Conservation (phyloP, 331 rosid species). For the Malus hybrid region DNA sequence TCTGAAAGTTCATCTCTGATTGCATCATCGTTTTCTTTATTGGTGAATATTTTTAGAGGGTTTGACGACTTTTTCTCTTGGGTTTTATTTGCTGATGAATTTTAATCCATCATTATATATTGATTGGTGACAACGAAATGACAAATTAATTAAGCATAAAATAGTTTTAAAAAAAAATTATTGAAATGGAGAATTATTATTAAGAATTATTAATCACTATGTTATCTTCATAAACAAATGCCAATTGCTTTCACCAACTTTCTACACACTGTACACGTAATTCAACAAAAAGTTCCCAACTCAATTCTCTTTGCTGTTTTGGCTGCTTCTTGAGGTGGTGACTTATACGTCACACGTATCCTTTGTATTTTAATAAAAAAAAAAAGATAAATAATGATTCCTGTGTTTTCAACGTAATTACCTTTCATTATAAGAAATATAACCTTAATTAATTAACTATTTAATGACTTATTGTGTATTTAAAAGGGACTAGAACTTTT, state of each 20-base stretch:
- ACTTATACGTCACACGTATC: conserved; percentile 1
- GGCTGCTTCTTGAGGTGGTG: conserved; percentile 25
- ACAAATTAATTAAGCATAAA: not conserved
- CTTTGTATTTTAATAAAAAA: not conserved
- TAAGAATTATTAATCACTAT: conserved; percentile 7
- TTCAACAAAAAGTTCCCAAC: conserved; percentile 23
- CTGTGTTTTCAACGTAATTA: conserved; percentile 34
- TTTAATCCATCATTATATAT: not conserved
- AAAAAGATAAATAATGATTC: conserved; percentile 18
- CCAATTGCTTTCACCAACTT: conserved; percentile 14
- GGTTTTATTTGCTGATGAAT: not conserved
- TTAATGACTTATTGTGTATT: not conserved
- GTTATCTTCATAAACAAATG: not conserved
- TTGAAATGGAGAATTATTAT: not conserved
- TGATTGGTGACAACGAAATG: not conserved
- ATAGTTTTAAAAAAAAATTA: not conserved
- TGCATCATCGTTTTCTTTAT: conserved; percentile 24
- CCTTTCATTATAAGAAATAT: conserved; percentile 19
- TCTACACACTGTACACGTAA: not conserved
- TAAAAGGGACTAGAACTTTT: not conserved
- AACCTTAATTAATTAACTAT: not conserved
- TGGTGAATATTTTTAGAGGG: not conserved
- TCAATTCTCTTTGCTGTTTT: conserved; percentile 13
- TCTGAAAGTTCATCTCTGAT: conserved; percentile 14
- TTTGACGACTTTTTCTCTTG: not conserved